These are phyloP conservation scores for Exophiala mesophila DNA, from an alignment of 2,329 filamentous ascomycete genomes.

Conservation along the genomic window DNA sequence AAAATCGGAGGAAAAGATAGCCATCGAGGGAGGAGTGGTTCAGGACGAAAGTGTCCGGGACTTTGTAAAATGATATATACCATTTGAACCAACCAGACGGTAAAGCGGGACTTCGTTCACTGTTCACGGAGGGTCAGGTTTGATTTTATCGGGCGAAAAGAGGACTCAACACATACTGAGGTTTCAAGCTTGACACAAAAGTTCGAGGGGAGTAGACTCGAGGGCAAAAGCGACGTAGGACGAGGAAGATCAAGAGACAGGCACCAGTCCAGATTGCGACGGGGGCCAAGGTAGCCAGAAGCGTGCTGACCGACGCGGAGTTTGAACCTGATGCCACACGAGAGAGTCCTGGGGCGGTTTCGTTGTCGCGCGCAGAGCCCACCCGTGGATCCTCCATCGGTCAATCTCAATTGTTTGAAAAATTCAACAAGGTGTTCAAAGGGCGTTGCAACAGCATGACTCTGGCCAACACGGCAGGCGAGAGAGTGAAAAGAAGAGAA, in stretches of 20 bases:
- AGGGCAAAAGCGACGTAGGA: slow-evolving; percentile 44
- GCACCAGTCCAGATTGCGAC: slow-evolving; percentile 46
- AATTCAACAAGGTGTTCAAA: too few species aligned
- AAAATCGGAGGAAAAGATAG: slow-evolving; percentile 83
- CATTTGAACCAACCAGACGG: slow-evolving; percentile 35
- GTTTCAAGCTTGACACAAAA: slow-evolving; percentile 46
- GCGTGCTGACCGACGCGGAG: slow-evolving; percentile 39
- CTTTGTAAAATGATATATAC: slow-evolving; percentile 31
- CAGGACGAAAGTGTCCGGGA: slow-evolving; percentile 60
- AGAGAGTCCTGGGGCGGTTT: slow-evolving; percentile 37
- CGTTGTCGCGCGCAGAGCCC: slow-evolving; percentile 42
- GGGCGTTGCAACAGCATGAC: too few species aligned
- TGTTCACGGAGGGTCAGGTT: slow-evolving; percentile 12
- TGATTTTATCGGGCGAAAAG: not conserved
- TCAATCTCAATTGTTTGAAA: too few species aligned
- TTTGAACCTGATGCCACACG: slow-evolving; percentile 34
- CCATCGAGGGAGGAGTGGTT: slow-evolving; percentile 87
- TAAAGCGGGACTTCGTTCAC: slow-evolving; percentile 30
- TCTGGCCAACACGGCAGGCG: too few species aligned
- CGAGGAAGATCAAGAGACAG: slow-evolving; percentile 50
- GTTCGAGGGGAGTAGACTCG: slow-evolving; percentile 55
- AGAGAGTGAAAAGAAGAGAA: too few species aligned
- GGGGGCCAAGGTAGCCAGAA: slow-evolving; percentile 52
- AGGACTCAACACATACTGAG: slow-evolving; percentile 40
- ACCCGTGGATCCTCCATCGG: slow-evolving; percentile 36